Evolutionary conservation across 768 basidiomycete species (phyloP), one percentile per base, ranked within the genome.

Genomic region (Mycena filopes): DNA sequence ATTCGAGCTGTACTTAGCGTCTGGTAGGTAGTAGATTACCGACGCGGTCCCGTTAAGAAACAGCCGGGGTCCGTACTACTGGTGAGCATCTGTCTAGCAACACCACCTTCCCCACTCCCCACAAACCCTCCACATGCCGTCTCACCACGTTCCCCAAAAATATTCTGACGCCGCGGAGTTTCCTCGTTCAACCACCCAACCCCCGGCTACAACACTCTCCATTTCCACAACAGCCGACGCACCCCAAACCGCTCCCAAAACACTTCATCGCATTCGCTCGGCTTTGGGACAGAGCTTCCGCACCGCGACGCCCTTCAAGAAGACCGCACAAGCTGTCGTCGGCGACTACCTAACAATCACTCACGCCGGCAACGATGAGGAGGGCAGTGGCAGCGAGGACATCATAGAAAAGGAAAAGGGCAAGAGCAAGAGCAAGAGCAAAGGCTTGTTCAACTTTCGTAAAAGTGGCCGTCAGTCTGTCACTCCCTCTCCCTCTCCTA

Each of bases 261-360:
- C 88, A 7, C 87, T 92, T 72, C 85, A 84, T 71, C 86, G 89
- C 43, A 77, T 92, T 60, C 87, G 88, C 59, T 86, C 89, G 3
- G 86, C 89, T 7, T 76, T 93, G 25, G 90, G 89, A 71, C 87
- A 91, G 67, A 88, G 86, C 70, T 67, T 92, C 40, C 86, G 88
- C 53, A 84, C 85, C 15, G 89, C 88, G 55, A 88, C 89, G 13
- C 83, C 87, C 56, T 86, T 87, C 38, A 87, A 80, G 78, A 84
- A 83, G 68, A 49, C 76, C 10, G 70, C 80, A 2, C 70, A 75
- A 53, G 74, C 75, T 3, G 70, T 75, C 31, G 69, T 72, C 40
- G 83, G 83, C 68, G 82, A 86, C 45, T 80, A 82, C 68, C 81
- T 83, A 43, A 76, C 84, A 43, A 71, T 84, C 63, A 80, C 80